Evolutionary conservation across 306 rosid species (phyloP).

Genomic region (Lotus japonicus): DNA sequence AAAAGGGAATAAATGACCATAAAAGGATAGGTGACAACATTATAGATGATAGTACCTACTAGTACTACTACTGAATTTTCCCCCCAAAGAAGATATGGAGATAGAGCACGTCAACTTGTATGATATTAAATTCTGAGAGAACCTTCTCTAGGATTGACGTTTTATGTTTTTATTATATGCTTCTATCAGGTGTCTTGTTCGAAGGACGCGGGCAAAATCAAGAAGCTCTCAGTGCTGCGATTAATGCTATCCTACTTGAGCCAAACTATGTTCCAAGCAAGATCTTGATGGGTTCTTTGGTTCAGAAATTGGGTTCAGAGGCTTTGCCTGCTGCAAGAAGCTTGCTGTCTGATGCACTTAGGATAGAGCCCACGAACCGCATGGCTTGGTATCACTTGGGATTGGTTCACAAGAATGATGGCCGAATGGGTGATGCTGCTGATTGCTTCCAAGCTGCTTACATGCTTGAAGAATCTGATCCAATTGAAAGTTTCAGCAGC

Average conservation of each 20-base stretch:
- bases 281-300: slow-evolving; percentile 43
- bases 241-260: slow-evolving; percentile 53
- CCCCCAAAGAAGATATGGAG: no score
- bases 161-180: not conserved
- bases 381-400: slow-evolving; percentile 88
- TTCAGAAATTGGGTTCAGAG: slow-evolving; percentile 45
- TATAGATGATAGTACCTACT: no score
- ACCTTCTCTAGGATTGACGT: not conserved
- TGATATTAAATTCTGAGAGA: not conserved
- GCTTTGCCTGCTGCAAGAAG: slow-evolving; percentile 69
- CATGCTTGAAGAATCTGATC: slow-evolving; percentile 89
- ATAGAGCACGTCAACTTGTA: not conserved
- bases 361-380: slow-evolving; percentile 72
- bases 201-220: slow-evolving; percentile 54
- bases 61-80: no score
- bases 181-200: slow-evolving; percentile 52
- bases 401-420: slow-evolving; percentile 65
- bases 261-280: slow-evolving; percentile 66
- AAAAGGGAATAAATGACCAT: no score
- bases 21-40: no score
- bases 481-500: slow-evolving; percentile 67
- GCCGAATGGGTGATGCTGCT: slow-evolving; percentile 62
- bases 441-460: slow-evolving; percentile 97
- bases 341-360: slow-evolving; percentile 69
- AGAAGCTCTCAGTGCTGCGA: slow-evolving; percentile 49